phyloP scores from a whole-genome alignment of 257 asterid species.

The Nicotiana obtusifolia region DNA sequence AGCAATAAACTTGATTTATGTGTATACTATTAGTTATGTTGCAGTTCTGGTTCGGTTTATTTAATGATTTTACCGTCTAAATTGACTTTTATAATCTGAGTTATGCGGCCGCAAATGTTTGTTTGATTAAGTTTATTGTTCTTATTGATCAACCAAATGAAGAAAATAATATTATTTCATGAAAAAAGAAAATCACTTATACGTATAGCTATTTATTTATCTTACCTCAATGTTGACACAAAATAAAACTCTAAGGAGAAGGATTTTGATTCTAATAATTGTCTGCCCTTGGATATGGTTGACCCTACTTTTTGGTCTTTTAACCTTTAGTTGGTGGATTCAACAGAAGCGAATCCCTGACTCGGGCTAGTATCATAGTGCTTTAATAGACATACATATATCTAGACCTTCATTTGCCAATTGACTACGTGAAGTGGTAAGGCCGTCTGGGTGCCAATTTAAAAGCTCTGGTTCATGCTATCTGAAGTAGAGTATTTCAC shows the following conservation, averaged over 20 bases:
- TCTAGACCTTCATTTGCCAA: neutral
- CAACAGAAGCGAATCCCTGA: neutral
- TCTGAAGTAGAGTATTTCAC: neutral
- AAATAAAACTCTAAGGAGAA: neutral
- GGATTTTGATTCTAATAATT: neutral
- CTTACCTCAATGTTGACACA: neutral
- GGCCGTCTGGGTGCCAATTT: neutral
- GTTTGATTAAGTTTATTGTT: neutral
- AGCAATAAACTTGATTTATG: neutral
- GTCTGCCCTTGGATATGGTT: neutral
- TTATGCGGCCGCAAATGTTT: neutral
- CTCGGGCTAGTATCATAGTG: neutral
- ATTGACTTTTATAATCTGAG: neutral
- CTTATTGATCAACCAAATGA: neutral
- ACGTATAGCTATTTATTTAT: neutral
- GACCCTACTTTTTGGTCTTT: neutral
- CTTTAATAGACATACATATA: neutral
- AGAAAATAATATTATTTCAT: neutral
- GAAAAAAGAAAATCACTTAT: neutral
- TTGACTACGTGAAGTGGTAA: neutral
- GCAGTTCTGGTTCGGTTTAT: neutral
- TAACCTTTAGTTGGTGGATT: neutral
- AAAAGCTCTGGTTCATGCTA: neutral
- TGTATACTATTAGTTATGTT: neutral
- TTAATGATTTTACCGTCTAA: neutral